Evolutionary conservation across 2,329 filamentous ascomycete genomes (phyloP).

Genomic region (Aschersonia sp.): DNA sequence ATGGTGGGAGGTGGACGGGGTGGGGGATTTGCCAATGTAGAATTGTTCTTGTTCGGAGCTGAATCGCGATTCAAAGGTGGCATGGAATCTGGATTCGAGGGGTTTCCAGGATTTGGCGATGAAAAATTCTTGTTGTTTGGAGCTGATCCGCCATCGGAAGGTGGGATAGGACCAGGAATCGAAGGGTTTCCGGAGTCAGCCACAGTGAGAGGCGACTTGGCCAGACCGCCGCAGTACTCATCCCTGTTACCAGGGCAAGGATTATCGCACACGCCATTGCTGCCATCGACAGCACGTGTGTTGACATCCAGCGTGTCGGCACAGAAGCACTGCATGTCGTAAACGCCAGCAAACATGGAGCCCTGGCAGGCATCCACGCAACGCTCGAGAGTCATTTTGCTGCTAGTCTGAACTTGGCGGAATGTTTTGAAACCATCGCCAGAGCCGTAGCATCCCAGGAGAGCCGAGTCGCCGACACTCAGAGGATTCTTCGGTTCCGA

Average conservation of each 20-base stretch:
- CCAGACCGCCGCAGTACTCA: constrained; percentile 27
- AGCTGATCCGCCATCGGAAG: too few relatives aligned
- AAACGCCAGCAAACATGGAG: constrained; percentile 23
- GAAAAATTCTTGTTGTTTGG: too few relatives aligned
- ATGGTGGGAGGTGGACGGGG: not conserved
- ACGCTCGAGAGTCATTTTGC: constrained; percentile 22
- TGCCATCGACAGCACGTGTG: constrained; percentile 15
- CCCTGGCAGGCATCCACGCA: constrained; percentile 23
- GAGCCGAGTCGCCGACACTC: constrained; percentile 16
- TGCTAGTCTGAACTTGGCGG: constrained; percentile 10
- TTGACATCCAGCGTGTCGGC: constrained; percentile 23
- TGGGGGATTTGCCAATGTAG: not conserved
- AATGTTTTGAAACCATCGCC: constrained; percentile 21
- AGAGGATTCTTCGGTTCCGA: constrained; percentile 14
- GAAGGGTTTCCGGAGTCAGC: not conserved
- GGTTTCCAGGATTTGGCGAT: too few relatives aligned
- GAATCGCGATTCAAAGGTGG: too few relatives aligned
- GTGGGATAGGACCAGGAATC: too few relatives aligned
- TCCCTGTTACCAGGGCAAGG: constrained; percentile 25
- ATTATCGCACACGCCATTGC: constrained; percentile 14
- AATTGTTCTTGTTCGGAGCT: not conserved
- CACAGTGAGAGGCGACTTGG: constrained; percentile 1
- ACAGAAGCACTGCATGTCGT: constrained; percentile 29
- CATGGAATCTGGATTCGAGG: too few relatives aligned
- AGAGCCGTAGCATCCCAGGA: constrained; percentile 28